Conservation (phyloP, 345 rosid species). For the Arabis hirsuta region DNA sequence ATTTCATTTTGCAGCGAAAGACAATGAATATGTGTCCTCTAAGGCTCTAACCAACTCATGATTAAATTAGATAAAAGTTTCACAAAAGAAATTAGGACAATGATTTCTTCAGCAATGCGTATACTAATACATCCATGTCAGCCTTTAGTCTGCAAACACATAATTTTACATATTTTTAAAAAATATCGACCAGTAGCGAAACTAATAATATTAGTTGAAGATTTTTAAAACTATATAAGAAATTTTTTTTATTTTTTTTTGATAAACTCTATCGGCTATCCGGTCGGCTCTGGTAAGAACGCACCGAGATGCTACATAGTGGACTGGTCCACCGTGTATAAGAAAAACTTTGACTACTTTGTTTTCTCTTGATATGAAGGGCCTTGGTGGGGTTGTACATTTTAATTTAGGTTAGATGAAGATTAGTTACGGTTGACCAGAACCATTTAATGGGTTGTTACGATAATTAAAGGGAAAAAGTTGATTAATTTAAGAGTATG, state of each 20-base stretch:
- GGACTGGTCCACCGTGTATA: too few species aligned
- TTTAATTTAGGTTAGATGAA: slow-evolving; percentile 33
- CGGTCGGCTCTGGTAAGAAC: too few species aligned
- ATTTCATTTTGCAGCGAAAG: neutral
- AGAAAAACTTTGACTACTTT: neutral
- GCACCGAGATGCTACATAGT: too few species aligned
- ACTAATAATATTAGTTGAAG: neutral
- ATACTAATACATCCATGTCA: neutral
- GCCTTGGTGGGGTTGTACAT: slow-evolving; percentile 25
- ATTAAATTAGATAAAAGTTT: neutral
- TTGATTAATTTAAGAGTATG: slow-evolving; percentile 11
- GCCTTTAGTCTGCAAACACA: neutral
- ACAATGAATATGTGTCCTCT: neutral
- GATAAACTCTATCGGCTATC: too few species aligned
- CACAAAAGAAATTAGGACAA: neutral
- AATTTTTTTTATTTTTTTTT: too few species aligned
- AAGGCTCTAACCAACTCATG: neutral
- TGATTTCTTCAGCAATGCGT: neutral
- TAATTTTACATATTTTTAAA: neutral
- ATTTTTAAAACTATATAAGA: neutral
- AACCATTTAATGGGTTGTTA: slow-evolving; percentile 26
- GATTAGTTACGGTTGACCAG: slow-evolving; percentile 23
- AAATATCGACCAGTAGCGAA: neutral
- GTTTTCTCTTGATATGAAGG: slow-evolving; percentile 13
- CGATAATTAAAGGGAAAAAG: slow-evolving; percentile 30